Evolutionary conservation across 345 rosid genomes (phyloP).

Genomic region (Bruguiera parviflora): DNA sequence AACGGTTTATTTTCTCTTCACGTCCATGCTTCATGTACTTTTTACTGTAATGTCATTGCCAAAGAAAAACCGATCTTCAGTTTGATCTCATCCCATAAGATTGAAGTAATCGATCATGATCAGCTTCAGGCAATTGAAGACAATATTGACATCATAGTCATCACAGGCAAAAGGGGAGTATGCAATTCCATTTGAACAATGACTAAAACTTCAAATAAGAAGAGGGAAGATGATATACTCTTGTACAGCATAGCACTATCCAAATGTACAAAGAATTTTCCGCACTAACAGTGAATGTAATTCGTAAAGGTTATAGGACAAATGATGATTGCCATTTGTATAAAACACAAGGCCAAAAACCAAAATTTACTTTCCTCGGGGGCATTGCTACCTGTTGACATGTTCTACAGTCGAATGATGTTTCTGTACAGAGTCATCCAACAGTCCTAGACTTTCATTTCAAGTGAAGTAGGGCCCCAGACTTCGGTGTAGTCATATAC

Average conservation of each 20-base stretch:
- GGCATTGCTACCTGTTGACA: neutral
- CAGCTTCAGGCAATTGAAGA: neutral
- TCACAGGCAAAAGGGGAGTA: neutral
- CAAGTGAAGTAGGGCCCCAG: neutral
- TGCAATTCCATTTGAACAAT: too few species aligned
- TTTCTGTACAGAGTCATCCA: neutral
- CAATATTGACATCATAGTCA: neutral
- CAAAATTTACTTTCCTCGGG: conserved; percentile 14
- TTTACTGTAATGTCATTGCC: too few species aligned
- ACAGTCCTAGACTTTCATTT: neutral
- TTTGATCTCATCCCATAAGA: neutral
- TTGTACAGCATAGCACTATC: neutral
- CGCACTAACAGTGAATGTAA: neutral
- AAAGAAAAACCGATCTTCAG: neutral
- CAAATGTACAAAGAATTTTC: conserved; percentile 5
- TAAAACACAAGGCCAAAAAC: conserved; percentile 5
- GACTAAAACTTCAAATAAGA: neutral
- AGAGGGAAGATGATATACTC: neutral
- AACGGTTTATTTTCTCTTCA: too few species aligned
- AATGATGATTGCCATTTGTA: neutral
- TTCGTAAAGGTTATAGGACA: neutral
- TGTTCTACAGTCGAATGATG: conserved; percentile 9
- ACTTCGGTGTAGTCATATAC: neutral
- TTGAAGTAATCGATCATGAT: neutral
- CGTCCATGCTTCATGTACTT: too few species aligned